Conservation (phyloP, 441 rosid genomes). For the Erysimum cheiri region DNA sequence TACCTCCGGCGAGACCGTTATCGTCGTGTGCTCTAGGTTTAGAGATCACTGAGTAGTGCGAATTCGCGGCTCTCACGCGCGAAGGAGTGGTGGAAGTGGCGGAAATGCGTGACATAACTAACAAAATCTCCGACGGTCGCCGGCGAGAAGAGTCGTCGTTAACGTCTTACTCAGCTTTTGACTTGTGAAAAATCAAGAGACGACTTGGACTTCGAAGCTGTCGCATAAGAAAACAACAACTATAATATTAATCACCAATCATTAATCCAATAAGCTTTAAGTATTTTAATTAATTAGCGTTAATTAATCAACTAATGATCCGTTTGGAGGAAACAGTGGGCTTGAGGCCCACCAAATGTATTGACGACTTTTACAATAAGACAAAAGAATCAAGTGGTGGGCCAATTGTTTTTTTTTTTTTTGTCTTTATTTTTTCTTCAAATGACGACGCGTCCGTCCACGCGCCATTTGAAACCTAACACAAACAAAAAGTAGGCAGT, state of each 20-base stretch:
- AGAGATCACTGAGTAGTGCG: conserved; percentile 50
- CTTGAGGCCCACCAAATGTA: conserved; percentile 35
- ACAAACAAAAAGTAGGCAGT: conserved; percentile 17
- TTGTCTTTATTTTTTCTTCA: not conserved
- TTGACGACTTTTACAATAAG: conserved; percentile 29
- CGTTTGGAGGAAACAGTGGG: conserved; percentile 30
- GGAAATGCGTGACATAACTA: conserved; percentile 39
- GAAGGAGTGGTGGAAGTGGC: conserved; percentile 48
- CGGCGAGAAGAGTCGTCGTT: conserved; percentile 38
- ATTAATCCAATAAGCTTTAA: conserved; percentile 10
- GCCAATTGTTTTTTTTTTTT: conserved; percentile 6
- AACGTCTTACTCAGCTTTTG: conserved; percentile 40
- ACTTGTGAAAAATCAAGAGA: conserved; percentile 35
- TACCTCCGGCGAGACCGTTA: conserved; percentile 38
- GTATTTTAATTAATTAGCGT: not conserved
- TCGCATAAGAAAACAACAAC: conserved; percentile 29
- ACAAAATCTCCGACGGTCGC: conserved; percentile 27
- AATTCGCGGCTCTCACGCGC: conserved; percentile 50
- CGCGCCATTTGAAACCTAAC: conserved; percentile 25
- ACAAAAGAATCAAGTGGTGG: conserved; percentile 35
- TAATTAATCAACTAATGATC: conserved; percentile 21
- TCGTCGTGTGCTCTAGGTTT: conserved; percentile 40
- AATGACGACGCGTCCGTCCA: conserved; percentile 26
- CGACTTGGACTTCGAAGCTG: conserved; percentile 31
- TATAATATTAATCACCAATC: conserved; percentile 24